Base-by-base conservation (phyloP, 345 rosid genomes). In the Microcos paniculata region DNA sequence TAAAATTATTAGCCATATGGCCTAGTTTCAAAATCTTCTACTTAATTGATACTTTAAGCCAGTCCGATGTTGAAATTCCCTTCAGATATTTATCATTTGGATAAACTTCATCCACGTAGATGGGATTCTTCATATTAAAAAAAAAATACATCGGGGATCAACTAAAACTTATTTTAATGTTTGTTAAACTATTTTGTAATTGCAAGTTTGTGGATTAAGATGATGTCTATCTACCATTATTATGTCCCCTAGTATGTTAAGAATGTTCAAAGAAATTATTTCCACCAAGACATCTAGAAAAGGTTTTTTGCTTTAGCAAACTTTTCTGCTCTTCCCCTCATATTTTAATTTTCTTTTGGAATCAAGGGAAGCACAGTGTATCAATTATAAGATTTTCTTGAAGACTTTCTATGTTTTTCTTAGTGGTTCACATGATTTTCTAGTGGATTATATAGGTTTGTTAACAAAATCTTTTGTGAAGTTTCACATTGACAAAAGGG, bases 381-480 rank as follows among this genome's bases (percentile, higher is more conserved):
- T 46, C 72, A 23, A 23, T 68, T 28, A 35, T 35, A 28, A 68
- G 72, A 68, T 68, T 68, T 68, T 46, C 40, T 68, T 68, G 8
- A 68, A 24, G 72, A 68, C 57, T 15, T 48, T 28, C 26, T 7
- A 13, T 24, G 55, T 56, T 26, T 12, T 14, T 57, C 33, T 57
- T 12, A 26, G 62, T 57, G 62, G 61, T 55, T 55, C 30, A 23
- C 61, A 23, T 45, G 71, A 43, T 24, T 43, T 23, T 66, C 61
- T 52, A 3, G 57, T 52, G 57, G 24, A 4, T 23, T 4, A 35
- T 21, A 4, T 23, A 18, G 57, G 57, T 3, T 21, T 53, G 59
- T 55, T 55, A 23, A 23, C 15, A 55, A 23, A 10, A 55, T 23
- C 30, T 55, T 55, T 23, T 55, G 30, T 40, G 69, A 19, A 19